Conservation (phyloP, 2,329 filamentous ascomycete species). For the Aspergillus sp. region DNA sequence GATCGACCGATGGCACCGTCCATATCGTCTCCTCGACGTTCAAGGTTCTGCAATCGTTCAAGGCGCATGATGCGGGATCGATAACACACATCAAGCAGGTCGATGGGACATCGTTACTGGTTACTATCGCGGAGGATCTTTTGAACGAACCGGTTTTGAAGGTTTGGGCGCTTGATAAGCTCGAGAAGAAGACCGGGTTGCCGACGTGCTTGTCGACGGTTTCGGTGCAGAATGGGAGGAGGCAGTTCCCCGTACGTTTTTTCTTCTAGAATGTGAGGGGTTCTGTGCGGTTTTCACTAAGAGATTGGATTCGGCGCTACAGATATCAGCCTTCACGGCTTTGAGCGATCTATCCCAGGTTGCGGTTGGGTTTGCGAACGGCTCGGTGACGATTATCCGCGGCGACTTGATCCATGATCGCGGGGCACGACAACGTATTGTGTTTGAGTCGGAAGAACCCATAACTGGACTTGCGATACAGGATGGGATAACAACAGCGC, state of each 20-base stretch:
- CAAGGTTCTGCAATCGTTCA: slow-evolving; percentile 79
- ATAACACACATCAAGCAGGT: slow-evolving; percentile 92
- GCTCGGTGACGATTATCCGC: slow-evolving; percentile 83
- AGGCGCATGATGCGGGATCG: slow-evolving; percentile 64
- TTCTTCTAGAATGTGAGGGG: background rate
- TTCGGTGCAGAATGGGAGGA: slow-evolving; percentile 77
- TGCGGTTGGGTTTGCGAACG: slow-evolving; percentile 92
- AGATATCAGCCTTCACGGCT: slow-evolving; percentile 74
- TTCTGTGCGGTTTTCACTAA: slow-evolving; percentile 1
- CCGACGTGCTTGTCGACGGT: slow-evolving; percentile 83
- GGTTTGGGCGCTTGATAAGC: slow-evolving; percentile 94
- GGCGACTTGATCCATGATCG: slow-evolving; percentile 93
- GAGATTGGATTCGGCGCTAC: background rate
- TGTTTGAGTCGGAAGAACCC: slow-evolving; percentile 94
- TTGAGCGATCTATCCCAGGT: slow-evolving; percentile 85
- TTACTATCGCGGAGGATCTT: slow-evolving; percentile 76
- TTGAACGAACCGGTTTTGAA: slow-evolving; percentile 81
- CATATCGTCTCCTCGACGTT: slow-evolving; percentile 81
- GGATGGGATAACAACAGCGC: slow-evolving; percentile 56
- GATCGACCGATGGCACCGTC: slow-evolving; percentile 74
- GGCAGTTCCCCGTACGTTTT: slow-evolving; percentile 71
- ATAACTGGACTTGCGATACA: slow-evolving; percentile 83
- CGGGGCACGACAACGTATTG: slow-evolving; percentile 84
- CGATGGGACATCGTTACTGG: slow-evolving; percentile 73
- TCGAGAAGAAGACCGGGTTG: slow-evolving; percentile 84